Evolutionary conservation across 2,329 filamentous ascomycete species (phyloP), one percentile per base, ranked within the genome.

Genomic region (Fusarium torulosum): DNA sequence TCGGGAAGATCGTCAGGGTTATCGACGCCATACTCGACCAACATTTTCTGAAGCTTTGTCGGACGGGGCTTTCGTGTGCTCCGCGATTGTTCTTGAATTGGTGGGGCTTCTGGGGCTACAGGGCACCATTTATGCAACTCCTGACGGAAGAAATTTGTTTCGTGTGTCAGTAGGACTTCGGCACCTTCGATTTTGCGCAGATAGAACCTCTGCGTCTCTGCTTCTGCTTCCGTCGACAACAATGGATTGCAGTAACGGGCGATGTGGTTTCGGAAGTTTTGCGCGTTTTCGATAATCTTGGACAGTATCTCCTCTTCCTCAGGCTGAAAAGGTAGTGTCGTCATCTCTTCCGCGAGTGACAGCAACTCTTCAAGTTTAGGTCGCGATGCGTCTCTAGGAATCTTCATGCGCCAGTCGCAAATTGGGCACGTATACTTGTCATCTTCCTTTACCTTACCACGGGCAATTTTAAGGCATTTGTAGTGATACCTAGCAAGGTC

Each of bases 361-460:
- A 92, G 85, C 17, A 99, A 83, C 71, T 98, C 94, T 77, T 99
- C 96, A 1, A 99, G 84, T 79, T 97, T 98, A 0, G 96, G 96
- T 27, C 96, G 91, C 21, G 96, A 94, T 23, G 96, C 96, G 82
- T 99, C 96, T 44, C 96, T 92, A 25, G 96, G 96, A 53, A 99
- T 98, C 81, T 95, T 96, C 75, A 97, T 92, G 19, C 96, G 91
- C 89, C 94, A 97, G 77, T 99, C 96, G 77, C 96, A 99, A 65
- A 99, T 97, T 0, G 96, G 96, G 74, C 96, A 99, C 2, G 95
- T 98, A 76, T 97, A 99, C 77, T 97, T 97, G 76, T 98, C 96
- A 66, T 97, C 95, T 75, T 98, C 96, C 80, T 98, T 98, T 73
- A 99, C 93, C 76, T 98, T 99, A 52, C 96, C 96, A 49, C 96